Evolutionary conservation across 345 rosid species (phyloP), one percentile per base, ranked within the genome.

Genomic region (Gossypium longicalyx): DNA sequence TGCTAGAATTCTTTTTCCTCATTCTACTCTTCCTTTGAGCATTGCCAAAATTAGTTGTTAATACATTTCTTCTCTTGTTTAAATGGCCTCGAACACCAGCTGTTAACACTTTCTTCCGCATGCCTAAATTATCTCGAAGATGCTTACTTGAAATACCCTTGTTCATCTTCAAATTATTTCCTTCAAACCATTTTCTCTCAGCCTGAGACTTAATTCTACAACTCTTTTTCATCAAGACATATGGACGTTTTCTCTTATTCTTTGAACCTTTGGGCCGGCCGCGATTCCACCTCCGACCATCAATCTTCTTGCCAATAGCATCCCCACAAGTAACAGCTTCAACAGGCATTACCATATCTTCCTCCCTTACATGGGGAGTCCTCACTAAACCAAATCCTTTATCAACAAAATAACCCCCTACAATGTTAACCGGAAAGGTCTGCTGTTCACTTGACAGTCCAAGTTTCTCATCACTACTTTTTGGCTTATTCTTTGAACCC

Each of bases 11-110:
- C 76, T 34, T 79, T 4, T 71, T 76, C 66, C 82, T 78, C 49
- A 75, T 74, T 78, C 78, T 73, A 48, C 49, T 27, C 72, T 79
- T 78, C 78, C 77, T 83, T 67, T 19, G 72, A 69, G 48, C 61
- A 57, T 41, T 69, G 57, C 9, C 61, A 38, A 68, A 47, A 23
- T 76, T 29, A 70, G 59, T 49, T 2, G 56, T 41, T 73, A 56
- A 41, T 20, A 45, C 74, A 20, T 48, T 49, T 56, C 48, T 52
- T 52, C 53, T 71, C 53, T 38, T 12, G 54, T 72, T 72, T 72
- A 58, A 7, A 15, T 43, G 23, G 20, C 22, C 56, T 3, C 11
- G 52, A 13, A 22, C 57, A 44, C 56, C 49, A 74, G 65, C 70
- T 8, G 43, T 27, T 64, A 67, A 29, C 13, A 27, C 66, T 6